These are phyloP conservation scores for Gardenia jasminoides DNA, from an alignment of 257 asterid species.

Conservation along the genomic window DNA sequence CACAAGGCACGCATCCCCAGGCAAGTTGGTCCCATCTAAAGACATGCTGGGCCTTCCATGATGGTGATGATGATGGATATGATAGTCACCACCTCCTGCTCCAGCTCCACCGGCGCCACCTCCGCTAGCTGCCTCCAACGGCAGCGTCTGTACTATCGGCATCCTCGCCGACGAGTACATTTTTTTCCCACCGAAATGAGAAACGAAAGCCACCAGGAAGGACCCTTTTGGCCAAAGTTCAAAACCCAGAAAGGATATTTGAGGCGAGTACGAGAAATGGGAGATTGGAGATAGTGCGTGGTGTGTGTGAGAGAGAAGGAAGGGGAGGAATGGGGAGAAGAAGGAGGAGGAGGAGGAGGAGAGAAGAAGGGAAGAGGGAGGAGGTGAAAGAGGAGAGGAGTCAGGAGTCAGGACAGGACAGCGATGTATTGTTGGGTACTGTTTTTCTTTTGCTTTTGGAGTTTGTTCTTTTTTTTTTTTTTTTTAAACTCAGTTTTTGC, in stretches of 20 bases:
- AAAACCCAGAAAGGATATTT: constrained; percentile 10
- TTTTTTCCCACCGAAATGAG: not conserved
- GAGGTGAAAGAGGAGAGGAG: constrained; percentile 31
- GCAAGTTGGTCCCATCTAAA: constrained; percentile 30
- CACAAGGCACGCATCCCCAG: constrained; percentile 48
- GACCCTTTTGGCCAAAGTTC: constrained; percentile 6
- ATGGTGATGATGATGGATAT: constrained; percentile 25
- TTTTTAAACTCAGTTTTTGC: not conserved
- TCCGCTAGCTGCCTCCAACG: constrained; percentile 31
- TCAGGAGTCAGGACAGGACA: constrained; percentile 43
- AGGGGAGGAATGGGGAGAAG: constrained; percentile 3
- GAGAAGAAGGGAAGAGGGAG: not conserved
- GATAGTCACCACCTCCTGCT: constrained; percentile 33
- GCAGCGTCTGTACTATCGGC: constrained; percentile 35
- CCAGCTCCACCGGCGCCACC: constrained; percentile 16
- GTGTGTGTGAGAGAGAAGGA: constrained; percentile 20
- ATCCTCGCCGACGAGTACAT: constrained; percentile 20
- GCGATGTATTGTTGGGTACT: constrained; percentile 62
- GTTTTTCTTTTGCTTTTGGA: constrained; percentile 27
- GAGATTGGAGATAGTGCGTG: constrained; percentile 8
- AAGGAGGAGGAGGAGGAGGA: constrained; percentile 5
- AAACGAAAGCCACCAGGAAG: constrained; percentile 8
- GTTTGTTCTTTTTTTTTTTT: constrained; percentile 7
- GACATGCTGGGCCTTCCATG: constrained; percentile 29
- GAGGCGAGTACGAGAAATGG: not conserved